Evolutionary conservation across 768 basidiomycete genomes (phyloP), one percentile per base, ranked within the genome.

Genomic region (Pulveroboletus sp.): DNA sequence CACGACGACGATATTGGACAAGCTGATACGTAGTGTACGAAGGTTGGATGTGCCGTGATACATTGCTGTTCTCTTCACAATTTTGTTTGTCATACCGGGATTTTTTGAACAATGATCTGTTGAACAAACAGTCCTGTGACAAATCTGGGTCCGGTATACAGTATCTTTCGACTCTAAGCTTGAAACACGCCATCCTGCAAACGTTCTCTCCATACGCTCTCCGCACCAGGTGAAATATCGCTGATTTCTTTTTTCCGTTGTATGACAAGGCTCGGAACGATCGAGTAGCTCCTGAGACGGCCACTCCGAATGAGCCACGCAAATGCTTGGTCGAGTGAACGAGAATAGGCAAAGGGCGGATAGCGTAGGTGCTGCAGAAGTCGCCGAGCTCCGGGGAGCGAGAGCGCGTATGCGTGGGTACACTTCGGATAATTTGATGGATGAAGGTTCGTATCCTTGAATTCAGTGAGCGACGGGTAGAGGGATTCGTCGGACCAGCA

Each of bases 401-500:
- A 84, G 21, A 88, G 67, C 0, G 74, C 81, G 56, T 90, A 88
- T 2, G 81, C 86, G 49, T 90, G 88, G 1, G 84, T 87, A 62
- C 86, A 89, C 58, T 81, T 81, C 0, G 88, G 86, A 2, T 69
- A 64, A 49, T 60, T 66, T 1, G 88, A 87, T 0, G 78, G 80
- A 58, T 85, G 79, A 17, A 90, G 63, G 21, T 63, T 62, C 27
- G 48, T 43, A 29, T 53, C 49, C 45, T 45, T 10, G 49, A 54
- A 51, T 17, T 36, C 35, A 40, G 63, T 52, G 17, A 75, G 49
- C 5, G 79, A 64, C 4, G 77, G 70, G 32, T 77, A 65, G 48
- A 60, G 63, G 2, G 77, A 66, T 65, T 90, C 87, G 50, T 87
- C 71, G 19, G 85, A 87, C 87, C 87, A 89, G 58, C 87, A 90